Evolutionary conservation across 345 rosid species (phyloP).

Genomic region (Eucalyptus curtisii): DNA sequence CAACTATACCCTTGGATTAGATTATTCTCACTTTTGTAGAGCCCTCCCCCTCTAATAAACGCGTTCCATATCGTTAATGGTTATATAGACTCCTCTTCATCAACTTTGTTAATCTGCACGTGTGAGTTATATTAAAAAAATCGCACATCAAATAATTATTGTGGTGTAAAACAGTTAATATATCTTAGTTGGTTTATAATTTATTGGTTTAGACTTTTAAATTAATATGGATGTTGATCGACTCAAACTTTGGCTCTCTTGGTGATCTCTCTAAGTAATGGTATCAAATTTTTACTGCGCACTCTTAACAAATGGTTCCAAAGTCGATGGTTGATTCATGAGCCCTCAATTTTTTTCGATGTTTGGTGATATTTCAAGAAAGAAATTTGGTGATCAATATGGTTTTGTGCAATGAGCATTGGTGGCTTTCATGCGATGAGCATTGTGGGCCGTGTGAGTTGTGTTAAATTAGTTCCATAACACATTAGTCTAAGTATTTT

Average conservation of each 20-base stretch:
- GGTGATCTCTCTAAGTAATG: background rate
- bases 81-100: background rate
- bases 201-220: accelerated
- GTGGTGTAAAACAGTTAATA: background rate
- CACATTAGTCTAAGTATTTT: too few relatives aligned
- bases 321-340: background rate
- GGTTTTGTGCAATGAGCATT: too few relatives aligned
- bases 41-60: background rate
- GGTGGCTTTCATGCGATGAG: too few relatives aligned
- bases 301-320: background rate
- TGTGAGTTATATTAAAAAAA: background rate
- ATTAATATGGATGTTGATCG: too few relatives aligned
- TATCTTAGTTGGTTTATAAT: too few relatives aligned
- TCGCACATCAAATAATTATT: accelerated
- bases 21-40: background rate
- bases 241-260: background rate
- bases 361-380: background rate
- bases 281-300: accelerated
- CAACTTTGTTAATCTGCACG: accelerated
- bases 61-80: background rate
- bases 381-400: background rate
- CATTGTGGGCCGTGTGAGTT: too few relatives aligned
- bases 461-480: too few relatives aligned
- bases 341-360: background rate
- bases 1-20: background rate